These are phyloP conservation scores for Neocatenulostroma microsporum DNA, from an alignment of 2,329 filamentous ascomycete species.

Conservation along the genomic window DNA sequence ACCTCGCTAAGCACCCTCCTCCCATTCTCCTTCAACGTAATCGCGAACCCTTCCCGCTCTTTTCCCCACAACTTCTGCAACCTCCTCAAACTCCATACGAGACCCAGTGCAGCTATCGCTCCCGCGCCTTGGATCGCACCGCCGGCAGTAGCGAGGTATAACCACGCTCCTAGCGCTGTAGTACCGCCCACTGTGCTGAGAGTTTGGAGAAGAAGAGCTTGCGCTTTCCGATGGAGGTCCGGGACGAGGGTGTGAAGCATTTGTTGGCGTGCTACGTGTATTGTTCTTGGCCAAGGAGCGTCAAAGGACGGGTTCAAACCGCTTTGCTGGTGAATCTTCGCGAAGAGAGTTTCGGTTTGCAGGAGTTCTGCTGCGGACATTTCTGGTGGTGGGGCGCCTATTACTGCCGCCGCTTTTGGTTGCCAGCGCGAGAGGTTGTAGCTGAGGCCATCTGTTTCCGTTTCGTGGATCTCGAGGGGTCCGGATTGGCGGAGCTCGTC, in stretches of 20 bases:
- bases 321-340: constrained; percentile 19
- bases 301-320: constrained; percentile 27
- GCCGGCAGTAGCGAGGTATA: constrained; percentile 47
- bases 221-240: constrained; percentile 38
- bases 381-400: constrained; percentile 10
- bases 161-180: constrained; percentile 47
- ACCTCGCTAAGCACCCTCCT: constrained; percentile 47
- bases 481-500: constrained; percentile 17
- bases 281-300: constrained; percentile 64
- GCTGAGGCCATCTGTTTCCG: constrained; percentile 4
- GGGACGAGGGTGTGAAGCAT: constrained; percentile 37
- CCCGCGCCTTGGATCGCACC: constrained; percentile 51
- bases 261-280: constrained; percentile 57
- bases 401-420: constrained; percentile 9
- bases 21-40: constrained; percentile 50
- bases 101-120: constrained; percentile 51
- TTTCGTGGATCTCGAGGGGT: neutral
- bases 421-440: constrained; percentile 1
- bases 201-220: constrained; percentile 58
- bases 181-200: constrained; percentile 58
- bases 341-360: constrained; percentile 20
- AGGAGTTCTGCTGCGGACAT: constrained; percentile 20
- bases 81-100: constrained; percentile 50
- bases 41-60: constrained; percentile 46
- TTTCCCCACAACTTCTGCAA: constrained; percentile 54